phyloP scores from a whole-genome alignment of 371 early-diverging fungal genomes.

The Mucor racemosus region DNA sequence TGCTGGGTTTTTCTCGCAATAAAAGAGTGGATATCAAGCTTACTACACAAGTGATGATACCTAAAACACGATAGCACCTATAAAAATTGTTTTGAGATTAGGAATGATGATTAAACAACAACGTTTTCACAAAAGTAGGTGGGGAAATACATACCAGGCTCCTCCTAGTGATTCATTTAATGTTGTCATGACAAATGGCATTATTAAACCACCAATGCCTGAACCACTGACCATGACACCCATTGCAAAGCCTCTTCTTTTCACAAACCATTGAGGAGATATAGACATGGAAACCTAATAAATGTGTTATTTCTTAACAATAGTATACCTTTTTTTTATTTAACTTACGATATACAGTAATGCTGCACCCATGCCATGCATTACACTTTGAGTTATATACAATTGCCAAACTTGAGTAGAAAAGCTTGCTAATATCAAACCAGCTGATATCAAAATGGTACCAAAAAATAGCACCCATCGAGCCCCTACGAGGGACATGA shows the following conservation, averaged over 20 bases:
- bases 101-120: background rate
- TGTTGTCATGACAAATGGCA: slow-evolving; percentile 67
- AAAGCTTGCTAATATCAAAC: slow-evolving; percentile 37
- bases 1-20: slow-evolving; percentile 38
- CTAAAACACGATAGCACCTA: slow-evolving; percentile 59
- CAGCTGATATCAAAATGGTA: slow-evolving; percentile 28
- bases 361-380: slow-evolving; percentile 55
- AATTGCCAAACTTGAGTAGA: slow-evolving; percentile 40
- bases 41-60: slow-evolving; percentile 52
- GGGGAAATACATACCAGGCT: slow-evolving; percentile 40
- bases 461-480: slow-evolving; percentile 32
- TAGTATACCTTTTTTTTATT: background rate
- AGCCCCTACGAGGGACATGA: slow-evolving; percentile 31
- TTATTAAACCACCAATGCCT: slow-evolving; percentile 78
- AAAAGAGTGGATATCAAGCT: slow-evolving; percentile 39
- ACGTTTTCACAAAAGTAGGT: background rate
- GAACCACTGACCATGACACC: slow-evolving; percentile 80
- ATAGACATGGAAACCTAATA: slow-evolving; percentile 49
- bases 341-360: slow-evolving; percentile 23
- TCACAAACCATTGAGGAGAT: slow-evolving; percentile 79
- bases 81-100: background rate
- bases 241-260: slow-evolving; percentile 72
- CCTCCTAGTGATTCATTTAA: slow-evolving; percentile 63
- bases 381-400: slow-evolving; percentile 38
- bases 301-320: background rate